These are phyloP conservation scores for Paecilomyces fulvus DNA, from an alignment of 2,329 filamentous ascomycete species.

Conservation along the genomic window DNA sequence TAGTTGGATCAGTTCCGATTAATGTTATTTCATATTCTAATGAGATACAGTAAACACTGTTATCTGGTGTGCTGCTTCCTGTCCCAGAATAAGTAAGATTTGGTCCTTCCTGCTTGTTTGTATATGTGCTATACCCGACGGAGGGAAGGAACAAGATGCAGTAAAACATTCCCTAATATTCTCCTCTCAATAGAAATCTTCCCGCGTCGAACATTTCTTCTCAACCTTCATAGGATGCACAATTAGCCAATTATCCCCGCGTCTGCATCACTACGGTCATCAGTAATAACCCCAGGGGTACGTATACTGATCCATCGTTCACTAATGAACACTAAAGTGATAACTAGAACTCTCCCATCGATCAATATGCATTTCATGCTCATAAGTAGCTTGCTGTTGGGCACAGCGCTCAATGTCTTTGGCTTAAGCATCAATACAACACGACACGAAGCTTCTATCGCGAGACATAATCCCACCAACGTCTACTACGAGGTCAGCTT, in stretches of 20 bases:
- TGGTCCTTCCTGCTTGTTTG: neutral
- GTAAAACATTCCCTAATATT: neutral
- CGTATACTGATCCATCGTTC: neutral
- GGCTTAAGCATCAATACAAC: constrained; percentile 13
- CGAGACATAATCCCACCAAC: constrained; percentile 49
- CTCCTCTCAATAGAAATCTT: neutral
- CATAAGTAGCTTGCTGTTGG: constrained; percentile 10
- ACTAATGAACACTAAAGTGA: neutral
- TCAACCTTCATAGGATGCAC: neutral
- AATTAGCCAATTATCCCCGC: neutral
- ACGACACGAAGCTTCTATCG: constrained; percentile 43
- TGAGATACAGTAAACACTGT: neutral
- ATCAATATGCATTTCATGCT: constrained; percentile 13
- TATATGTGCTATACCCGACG: neutral
- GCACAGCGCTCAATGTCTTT: constrained; percentile 13
- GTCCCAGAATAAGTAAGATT: neutral
- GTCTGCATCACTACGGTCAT: neutral
- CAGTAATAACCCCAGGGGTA: neutral
- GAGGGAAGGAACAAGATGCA: neutral
- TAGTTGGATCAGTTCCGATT: neutral
- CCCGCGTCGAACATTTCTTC: neutral
- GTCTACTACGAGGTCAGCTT: constrained; percentile 49
- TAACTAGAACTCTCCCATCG: neutral
- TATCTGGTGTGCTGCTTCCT: neutral
- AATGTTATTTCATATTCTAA: neutral